A percentile compares a stretch with the other conserved stretches of the same genome.
Evolutionary conservation across 2,329 filamentous ascomycete species (phyloP).

Genomic region (Botryosphaeria dothidea): DNA sequence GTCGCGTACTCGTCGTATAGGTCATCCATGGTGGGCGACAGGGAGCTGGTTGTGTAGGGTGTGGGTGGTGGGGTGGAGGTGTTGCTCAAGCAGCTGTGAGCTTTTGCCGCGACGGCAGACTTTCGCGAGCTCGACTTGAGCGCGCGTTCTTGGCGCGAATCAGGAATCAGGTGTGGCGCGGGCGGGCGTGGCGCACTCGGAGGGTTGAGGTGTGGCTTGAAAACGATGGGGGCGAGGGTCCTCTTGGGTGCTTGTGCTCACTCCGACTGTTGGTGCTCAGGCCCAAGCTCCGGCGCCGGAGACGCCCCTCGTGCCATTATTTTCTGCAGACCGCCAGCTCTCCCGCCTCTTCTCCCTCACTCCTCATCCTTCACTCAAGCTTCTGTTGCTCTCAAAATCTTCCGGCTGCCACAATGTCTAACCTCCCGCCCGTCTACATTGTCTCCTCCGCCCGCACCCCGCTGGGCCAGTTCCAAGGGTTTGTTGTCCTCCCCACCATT

Average conservation of each 20-base stretch:
- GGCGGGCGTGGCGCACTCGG: background rate
- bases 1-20: conserved; percentile 83
- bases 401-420: conserved; percentile 61
- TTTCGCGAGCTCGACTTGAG: conserved; percentile 14
- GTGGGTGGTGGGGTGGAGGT: background rate
- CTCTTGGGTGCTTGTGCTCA: background rate
- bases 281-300: conserved; percentile 17
- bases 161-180: background rate
- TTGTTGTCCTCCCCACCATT: conserved; percentile 34
- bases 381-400: background rate
- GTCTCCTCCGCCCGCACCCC: conserved; percentile 90
- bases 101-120: conserved; percentile 7
- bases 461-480: conserved; percentile 93
- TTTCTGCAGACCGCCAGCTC: conserved; percentile 19
- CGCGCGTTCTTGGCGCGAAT: conserved; percentile 13
- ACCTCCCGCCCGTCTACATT: conserved; percentile 88
- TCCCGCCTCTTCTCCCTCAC: conserved; percentile 9
- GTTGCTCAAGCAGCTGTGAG: background rate
- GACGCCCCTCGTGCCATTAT: conserved; percentile 12
- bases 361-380: background rate
- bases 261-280: background rate
- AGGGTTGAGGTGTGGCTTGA: background rate
- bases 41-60: background rate
- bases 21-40: conserved; percentile 72
- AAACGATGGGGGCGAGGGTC: background rate